Evolutionary conservation across 2,329 filamentous ascomycete species (phyloP).

Genomic region (Sarocladiaceae sp.): DNA sequence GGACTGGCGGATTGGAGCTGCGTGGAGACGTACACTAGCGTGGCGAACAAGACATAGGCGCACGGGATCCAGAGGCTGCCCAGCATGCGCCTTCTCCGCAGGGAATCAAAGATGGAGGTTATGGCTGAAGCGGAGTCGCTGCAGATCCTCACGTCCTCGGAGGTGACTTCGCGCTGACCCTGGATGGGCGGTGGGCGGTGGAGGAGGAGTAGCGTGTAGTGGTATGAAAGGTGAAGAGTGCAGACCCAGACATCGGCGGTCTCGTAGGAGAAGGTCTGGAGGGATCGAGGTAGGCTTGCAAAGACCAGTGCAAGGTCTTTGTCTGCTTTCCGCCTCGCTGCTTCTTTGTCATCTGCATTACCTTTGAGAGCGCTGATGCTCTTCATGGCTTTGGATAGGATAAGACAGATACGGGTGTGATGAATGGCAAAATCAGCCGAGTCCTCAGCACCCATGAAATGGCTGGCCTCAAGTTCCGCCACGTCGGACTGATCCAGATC

Average conservation of each 20-base stretch:
- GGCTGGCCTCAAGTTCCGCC: constrained; percentile 31
- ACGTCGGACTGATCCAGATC: constrained; percentile 46
- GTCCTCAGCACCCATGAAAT: constrained; percentile 38
- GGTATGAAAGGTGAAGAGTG: constrained; percentile 27
- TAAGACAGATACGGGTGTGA: constrained; percentile 42
- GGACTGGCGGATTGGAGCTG: constrained; percentile 23
- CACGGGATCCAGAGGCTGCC: constrained; percentile 22
- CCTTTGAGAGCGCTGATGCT: constrained; percentile 11
- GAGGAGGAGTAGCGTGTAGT: constrained; percentile 27
- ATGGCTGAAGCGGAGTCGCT: constrained; percentile 21
- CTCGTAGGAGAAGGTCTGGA: constrained; percentile 17
- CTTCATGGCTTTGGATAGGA: constrained; percentile 34
- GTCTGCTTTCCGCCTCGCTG: constrained; percentile 23
- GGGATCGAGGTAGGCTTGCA: constrained; percentile 20
- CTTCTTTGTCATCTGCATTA: constrained; percentile 15
- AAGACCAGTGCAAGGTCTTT: constrained; percentile 24
- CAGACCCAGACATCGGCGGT: constrained; percentile 19
- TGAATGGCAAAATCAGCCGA: constrained; percentile 38
- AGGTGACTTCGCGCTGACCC: constrained; percentile 12
- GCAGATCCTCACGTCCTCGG: constrained; percentile 24
- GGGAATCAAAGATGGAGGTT: constrained; percentile 23
- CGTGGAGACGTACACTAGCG: constrained; percentile 21
- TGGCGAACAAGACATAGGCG: constrained; percentile 25
- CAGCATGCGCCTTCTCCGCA: constrained; percentile 17
- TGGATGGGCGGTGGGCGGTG: constrained; percentile 21